Evolutionary conservation across 345 rosid species (phyloP).

Genomic region (Crucihimalaya himalaica): DNA sequence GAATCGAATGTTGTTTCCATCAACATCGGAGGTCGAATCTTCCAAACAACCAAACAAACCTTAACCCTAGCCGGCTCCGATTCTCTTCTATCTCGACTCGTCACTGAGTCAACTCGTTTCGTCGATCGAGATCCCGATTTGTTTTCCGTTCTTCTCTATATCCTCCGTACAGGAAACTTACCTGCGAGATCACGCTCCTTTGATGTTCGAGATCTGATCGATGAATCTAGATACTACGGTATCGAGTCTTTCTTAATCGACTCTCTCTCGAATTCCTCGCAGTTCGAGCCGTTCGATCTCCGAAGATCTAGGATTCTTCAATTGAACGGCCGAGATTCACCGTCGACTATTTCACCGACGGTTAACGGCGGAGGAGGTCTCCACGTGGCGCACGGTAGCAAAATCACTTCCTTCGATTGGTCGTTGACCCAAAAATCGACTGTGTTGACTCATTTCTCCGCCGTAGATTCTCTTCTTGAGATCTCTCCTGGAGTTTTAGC

Average conservation of each 20-base stretch:
- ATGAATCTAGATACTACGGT: slow-evolving; percentile 77
- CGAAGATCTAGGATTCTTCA: slow-evolving; percentile 54
- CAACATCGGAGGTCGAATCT: slow-evolving; percentile 73
- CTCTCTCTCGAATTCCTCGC: slow-evolving; percentile 64
- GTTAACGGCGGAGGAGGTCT: slow-evolving; percentile 64
- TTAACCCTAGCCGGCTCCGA: slow-evolving; percentile 60
- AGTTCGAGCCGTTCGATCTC: slow-evolving; percentile 76
- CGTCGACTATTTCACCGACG: slow-evolving; percentile 63
- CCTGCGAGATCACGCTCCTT: slow-evolving; percentile 70
- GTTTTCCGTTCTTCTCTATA: slow-evolving; percentile 73
- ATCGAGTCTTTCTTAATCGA: slow-evolving; percentile 58
- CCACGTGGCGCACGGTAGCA: slow-evolving; percentile 88
- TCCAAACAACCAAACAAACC: slow-evolving; percentile 84
- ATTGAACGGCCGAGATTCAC: slow-evolving; percentile 72
- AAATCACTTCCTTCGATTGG: slow-evolving; percentile 94
- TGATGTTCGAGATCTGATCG: slow-evolving; percentile 68
- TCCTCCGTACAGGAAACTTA: slow-evolving; percentile 75
- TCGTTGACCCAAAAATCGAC: slow-evolving; percentile 69
- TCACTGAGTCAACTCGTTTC: slow-evolving; percentile 52
- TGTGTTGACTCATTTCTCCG: slow-evolving; percentile 72
- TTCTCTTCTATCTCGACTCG: slow-evolving; percentile 60
- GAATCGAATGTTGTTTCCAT: slow-evolving; percentile 51
- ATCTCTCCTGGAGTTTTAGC: slow-evolving; percentile 62
- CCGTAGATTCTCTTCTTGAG: slow-evolving; percentile 76
- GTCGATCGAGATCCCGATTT: slow-evolving; percentile 87